phyloP scores from a whole-genome alignment of 2,329 filamentous ascomycete species.

The Alternaria consortialis region DNA sequence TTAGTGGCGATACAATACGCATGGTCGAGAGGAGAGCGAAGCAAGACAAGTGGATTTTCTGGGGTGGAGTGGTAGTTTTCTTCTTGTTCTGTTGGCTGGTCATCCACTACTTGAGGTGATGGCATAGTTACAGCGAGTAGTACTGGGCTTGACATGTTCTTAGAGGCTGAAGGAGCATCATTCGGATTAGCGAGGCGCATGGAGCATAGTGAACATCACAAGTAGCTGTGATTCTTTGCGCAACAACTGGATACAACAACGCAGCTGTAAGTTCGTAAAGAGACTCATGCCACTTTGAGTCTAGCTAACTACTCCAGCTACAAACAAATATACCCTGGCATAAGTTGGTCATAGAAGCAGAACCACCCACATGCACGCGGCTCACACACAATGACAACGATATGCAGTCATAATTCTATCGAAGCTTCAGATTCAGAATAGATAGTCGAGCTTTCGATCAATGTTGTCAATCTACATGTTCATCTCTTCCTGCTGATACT shows the following conservation, averaged over 20 bases:
- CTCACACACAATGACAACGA: background rate
- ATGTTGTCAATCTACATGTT: constrained; percentile 8
- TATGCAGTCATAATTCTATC: background rate
- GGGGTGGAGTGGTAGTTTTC: constrained; percentile 84
- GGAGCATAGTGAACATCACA: background rate
- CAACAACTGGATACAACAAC: background rate
- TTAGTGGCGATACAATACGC: constrained; percentile 94
- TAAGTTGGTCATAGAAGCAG: background rate
- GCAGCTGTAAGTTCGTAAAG: background rate
- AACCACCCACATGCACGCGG: background rate
- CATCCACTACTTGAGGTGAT: constrained; percentile 75
- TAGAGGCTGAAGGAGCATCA: background rate
- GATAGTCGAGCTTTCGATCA: background rate
- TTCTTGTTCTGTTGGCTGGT: constrained; percentile 93
- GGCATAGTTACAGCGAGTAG: background rate
- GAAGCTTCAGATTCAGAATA: background rate
- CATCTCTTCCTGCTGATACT: constrained; percentile 12
- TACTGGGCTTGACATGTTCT: background rate
- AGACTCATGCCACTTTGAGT: background rate
- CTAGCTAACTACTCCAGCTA: background rate
- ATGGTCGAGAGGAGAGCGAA: constrained; percentile 92
- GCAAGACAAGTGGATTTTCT: constrained; percentile 99
- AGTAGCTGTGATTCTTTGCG: background rate
- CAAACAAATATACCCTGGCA: background rate
- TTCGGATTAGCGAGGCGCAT: background rate